A percentile compares a stretch with the other conserved stretches of the same genome.
phyloP scores from a whole-genome alignment of 495 filamentous ascomycete genomes.

The Coniosporium apollinis region DNA sequence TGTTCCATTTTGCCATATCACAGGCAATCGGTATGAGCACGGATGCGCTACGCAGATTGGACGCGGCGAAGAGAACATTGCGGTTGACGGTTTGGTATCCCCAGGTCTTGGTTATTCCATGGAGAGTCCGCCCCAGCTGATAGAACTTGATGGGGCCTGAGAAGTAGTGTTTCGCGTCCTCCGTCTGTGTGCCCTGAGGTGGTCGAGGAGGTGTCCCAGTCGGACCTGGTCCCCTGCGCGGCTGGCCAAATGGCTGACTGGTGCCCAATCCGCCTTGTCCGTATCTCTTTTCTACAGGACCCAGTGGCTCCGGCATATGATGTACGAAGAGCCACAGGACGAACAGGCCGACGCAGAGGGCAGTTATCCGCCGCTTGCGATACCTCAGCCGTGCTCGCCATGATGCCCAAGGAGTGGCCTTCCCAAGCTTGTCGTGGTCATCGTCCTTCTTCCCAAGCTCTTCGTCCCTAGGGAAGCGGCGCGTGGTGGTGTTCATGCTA shows the following conservation, averaged over 20 bases:
- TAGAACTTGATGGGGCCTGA: constrained; percentile 41
- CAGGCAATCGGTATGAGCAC: constrained; percentile 42
- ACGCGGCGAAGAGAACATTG: constrained; percentile 42
- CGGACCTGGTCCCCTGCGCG: not conserved
- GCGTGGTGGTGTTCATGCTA: not conserved
- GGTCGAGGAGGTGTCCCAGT: not conserved
- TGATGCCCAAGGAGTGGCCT: constrained; percentile 16
- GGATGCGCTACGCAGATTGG: constrained; percentile 37
- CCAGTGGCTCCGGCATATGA: constrained; percentile 10
- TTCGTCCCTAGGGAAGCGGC: constrained; percentile 29
- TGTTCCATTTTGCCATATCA: constrained; percentile 37
- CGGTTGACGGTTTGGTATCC: constrained; percentile 25
- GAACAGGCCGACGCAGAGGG: constrained; percentile 26
- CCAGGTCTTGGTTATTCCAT: constrained; percentile 20
- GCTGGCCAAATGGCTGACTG: not conserved
- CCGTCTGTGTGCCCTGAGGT: not conserved
- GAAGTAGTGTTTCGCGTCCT: constrained; percentile 27
- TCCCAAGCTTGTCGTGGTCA: constrained; percentile 35
- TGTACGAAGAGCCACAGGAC: constrained; percentile 21
- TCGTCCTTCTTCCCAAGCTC: constrained; percentile 58
- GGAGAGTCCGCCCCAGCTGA: constrained; percentile 32
- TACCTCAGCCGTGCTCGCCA: constrained; percentile 25
- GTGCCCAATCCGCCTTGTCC: not conserved
- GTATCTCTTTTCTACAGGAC: not conserved
- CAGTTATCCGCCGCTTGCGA: constrained; percentile 27